A percentile compares a stretch with the other conserved stretches of the same genome.
phyloP scores from a whole-genome alignment of 2,329 filamentous ascomycete genomes.

The Chaetomium olivaceum region DNA sequence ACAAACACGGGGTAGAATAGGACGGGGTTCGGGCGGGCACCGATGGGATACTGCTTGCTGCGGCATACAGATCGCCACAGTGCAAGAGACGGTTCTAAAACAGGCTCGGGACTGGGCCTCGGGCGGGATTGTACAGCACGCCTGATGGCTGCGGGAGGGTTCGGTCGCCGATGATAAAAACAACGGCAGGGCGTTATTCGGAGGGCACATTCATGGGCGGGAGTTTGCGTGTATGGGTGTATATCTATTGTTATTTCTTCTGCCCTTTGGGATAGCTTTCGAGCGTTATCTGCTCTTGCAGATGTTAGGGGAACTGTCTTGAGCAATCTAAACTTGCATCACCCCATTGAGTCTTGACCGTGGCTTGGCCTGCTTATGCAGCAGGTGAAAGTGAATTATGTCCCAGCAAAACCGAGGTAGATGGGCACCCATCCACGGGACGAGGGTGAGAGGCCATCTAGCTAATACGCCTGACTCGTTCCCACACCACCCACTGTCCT shows the following conservation, averaged over 20 bases:
- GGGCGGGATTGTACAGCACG: not conserved
- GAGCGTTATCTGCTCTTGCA: constrained; percentile 7
- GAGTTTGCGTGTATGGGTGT: constrained; percentile 13
- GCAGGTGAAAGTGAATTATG: not conserved
- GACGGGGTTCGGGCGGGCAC: not conserved
- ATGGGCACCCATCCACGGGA: not conserved
- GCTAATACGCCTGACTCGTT: not conserved
- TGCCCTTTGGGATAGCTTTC: constrained; percentile 10
- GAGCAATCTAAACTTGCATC: constrained; percentile 5
- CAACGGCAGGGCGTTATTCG: not conserved
- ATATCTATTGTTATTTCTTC: constrained; percentile 9
- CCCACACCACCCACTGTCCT: not conserved
- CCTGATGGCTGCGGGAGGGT: not conserved
- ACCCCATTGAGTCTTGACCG: not conserved
- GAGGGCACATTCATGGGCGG: not conserved
- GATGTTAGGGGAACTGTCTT: not conserved
- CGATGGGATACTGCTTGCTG: not conserved
- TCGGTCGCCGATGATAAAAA: not conserved
- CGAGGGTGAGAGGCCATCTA: not conserved
- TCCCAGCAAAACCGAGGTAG: not conserved
- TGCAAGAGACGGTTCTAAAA: not conserved
- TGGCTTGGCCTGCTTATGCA: not conserved
- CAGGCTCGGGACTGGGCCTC: not conserved
- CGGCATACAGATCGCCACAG: not conserved
- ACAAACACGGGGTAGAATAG: not conserved